Evolutionary conservation across 2,329 filamentous ascomycete species (phyloP), one percentile per base, ranked within the genome.

Genomic region (Botrytis galanthina): DNA sequence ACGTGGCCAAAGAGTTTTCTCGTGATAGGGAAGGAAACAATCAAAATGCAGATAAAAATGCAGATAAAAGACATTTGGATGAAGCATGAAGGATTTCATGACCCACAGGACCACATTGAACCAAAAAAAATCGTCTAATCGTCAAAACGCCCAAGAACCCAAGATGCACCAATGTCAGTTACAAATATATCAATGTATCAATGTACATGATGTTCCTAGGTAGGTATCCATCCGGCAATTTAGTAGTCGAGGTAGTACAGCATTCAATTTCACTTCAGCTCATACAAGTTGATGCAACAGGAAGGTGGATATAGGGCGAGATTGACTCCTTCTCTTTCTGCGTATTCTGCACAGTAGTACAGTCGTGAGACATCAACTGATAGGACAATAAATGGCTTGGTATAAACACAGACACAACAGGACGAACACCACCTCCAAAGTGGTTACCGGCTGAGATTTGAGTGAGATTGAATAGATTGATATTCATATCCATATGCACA

Each of bases 1-100:
- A 68, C 66, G 66, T 68, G 66, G 66, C 66, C n/a, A 37, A 68
- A 68, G 66, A 68, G 29, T 68, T 68, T 68, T 54, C 66, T 57
- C 32, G 29, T 54, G 48, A 68, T 68, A 68, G 66, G 66, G 66
- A 68, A 57, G 10, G 66, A 57, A n/a, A 54, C 48, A 32, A 57
- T 42, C 26, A 39, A 39, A 62, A 62, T 62, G 66, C 35, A 68
- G 48, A 68, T 32, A n/a, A 39, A 39, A 62, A 62, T 62, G 66
- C 35, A 68, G 48, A 68, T 32, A n/a, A 29, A 68, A 5, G 37
- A 6, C 35, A 57, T 54, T 42, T 32, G 9, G 39, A 57, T 42
- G 35, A 68, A 42, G 35, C 35, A 68, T 29, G 37, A 54, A 68
- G 48, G 46, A 68, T 68, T 51, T 39, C 9, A 39, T 7, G 64